Percentiles rank a stretch among this genome's conserved stretches.
Evolutionary conservation across 2,329 filamentous ascomycete genomes (phyloP).

Genomic region (Penicillium sp.): DNA sequence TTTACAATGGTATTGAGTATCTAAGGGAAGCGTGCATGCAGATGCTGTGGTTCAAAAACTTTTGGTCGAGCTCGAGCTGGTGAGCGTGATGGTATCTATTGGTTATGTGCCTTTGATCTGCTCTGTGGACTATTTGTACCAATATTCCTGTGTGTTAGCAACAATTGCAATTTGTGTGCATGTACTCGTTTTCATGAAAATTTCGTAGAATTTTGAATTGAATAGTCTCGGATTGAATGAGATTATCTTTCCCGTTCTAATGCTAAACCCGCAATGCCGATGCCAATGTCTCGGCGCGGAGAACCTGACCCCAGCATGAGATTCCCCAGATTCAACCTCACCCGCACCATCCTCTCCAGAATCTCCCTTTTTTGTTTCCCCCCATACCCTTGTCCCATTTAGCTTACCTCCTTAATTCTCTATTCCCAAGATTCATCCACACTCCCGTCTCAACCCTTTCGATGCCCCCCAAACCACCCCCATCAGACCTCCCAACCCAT

Average conservation of each 20-base stretch:
- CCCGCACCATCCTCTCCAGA: neutral
- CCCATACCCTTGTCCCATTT: neutral
- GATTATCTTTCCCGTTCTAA: neutral
- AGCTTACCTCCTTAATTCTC: neutral
- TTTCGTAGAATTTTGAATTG: neutral
- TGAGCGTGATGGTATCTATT: neutral
- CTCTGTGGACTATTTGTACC: slow-evolving; percentile 11
- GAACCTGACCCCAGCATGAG: neutral
- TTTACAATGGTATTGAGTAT: slow-evolving; percentile 6
- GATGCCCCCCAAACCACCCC: slow-evolving; percentile 14
- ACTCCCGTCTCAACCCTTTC: neutral
- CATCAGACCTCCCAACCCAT: slow-evolving; percentile 34
- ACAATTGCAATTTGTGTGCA: slow-evolving; percentile 9
- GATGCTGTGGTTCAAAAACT: neutral
- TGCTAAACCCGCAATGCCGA: neutral
- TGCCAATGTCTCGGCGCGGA: neutral
- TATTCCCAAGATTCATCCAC: neutral
- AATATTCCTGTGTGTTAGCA: slow-evolving; percentile 9
- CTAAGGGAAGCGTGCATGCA: neutral
- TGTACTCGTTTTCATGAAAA: neutral
- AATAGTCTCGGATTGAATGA: too few relatives aligned
- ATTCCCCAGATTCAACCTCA: neutral
- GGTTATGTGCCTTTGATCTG: neutral
- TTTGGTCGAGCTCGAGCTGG: neutral
- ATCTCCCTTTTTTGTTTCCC: neutral